Base-by-base conservation (phyloP, 148 eudicot species). In the Selenicereus undatus region DNA sequence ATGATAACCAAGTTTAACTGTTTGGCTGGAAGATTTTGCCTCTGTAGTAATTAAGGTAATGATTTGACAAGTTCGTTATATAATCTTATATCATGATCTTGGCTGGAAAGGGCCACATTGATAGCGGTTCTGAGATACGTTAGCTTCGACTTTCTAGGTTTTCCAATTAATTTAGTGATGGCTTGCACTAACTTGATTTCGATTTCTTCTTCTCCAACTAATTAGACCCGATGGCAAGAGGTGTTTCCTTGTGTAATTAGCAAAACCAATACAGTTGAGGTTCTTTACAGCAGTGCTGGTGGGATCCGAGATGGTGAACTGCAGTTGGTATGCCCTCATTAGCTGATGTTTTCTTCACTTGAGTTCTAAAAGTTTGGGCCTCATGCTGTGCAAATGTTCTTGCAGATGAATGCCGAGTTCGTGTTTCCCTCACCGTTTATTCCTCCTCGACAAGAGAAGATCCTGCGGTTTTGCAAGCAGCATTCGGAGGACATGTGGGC, bases 401-500 rank as follows among this genome's bases (percentile, higher is more conserved):
- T 36, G 10, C 60, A 82, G 89, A 86, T 90, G 69, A 82, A 77
- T 68, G 88, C 89, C 18, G 88, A 85, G 82, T 77, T 78, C 65
- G 73, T 90, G 75, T 83, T 87, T 71, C 90, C 92, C 56, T 93
- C 94, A 0, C 89, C 94, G 6, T 80, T 91, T 79, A 88, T 95
- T 62, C 92, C 96, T 27, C 82, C 87, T 20, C 90, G 97, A 21
- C 91, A 84, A 60, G 83, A 88, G 84, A 90, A 87, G 79, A 87
- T 95, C 81, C 73, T 95, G 16, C 89, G 98, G 64, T 91, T 78
- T 85, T 86, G 94, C 85, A 90, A 89, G 88, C 90, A 95, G 79
- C 94, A 87, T 52, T 80, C 84, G 1, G 88, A 90, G 69, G 92
- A 91, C 60, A 73, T 85, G 81, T 93, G 98, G 98, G 92, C 86